Base-by-base conservation (phyloP, 164 flowering plant genomes). In the Vitis amurensis region DNA sequence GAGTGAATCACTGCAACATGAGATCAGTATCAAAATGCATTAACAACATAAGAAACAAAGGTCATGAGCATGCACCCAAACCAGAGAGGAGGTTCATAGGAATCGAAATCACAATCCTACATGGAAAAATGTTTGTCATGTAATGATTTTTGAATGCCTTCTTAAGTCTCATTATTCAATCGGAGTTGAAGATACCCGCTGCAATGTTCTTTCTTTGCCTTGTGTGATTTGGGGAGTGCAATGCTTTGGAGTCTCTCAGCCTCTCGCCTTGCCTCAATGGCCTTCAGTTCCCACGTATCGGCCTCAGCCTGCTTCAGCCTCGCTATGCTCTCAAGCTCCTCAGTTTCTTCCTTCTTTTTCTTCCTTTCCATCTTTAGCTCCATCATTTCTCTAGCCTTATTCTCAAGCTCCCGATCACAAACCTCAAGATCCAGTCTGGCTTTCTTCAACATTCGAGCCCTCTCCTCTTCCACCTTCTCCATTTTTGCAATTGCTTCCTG, bases 401-500 rank as follows among this genome's bases (percentile, higher is more conserved):
- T 97, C 72, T 88, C 95, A 50, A 91, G 88, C 71, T 95, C 99
- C 27, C 84, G 85, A 68, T 95, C 94, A 77, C 98, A 93, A 49
- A 85, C 85, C 63, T 93, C 97, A 4, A 95, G 88, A 63, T 89
- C 76, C 31, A 82, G 51, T 11, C 92, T 89, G 31, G 97, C 98
- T 77, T 90, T 93, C 78, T 93, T 93, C 61, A 81, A 85, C 94
- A 88, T 79, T 59, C 90, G 81, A 88, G 82, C 73, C 81, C 93
- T 95, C 82, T 91, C 99, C 37, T 95, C 94, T 11, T 93, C 97
- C 51, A 95, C 98, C 87, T 86, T 84, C 78, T 93, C 98, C 97
- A 95, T 93, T 73, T 95, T 95, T 67, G 86, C 83, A 65, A 95
- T 85, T 15, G 98, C 94, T 81, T 93, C 99, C 68, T 90, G 92